Evolutionary conservation across 1,284 basidiomycete species (phyloP), one percentile per base, ranked within the genome.

Genomic region (Sutorius eximius): DNA sequence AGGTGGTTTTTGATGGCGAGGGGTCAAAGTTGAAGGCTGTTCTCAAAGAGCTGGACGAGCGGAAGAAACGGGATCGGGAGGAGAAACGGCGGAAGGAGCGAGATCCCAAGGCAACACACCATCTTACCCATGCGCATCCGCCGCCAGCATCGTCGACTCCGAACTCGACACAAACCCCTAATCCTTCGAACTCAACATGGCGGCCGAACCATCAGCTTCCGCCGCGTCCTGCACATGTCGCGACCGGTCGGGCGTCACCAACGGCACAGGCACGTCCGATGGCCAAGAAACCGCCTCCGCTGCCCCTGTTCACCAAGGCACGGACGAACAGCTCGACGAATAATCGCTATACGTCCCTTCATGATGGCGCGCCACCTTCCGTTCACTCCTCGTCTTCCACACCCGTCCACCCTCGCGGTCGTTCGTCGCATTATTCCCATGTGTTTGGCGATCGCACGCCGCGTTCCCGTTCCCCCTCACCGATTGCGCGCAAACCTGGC

Each of bases 1-100:
- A 75, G 22, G 85, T 82, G 0, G 80, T 86, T 20, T 75, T 86
- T 50, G 87, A 90, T 64, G 80, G 80, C 0, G 84, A 87, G 57
- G 82, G 82, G 12, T 69, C 73, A 61, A 77, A 77, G 59, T 61
- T 87, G 59, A 80, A 77, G 57, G 83, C 83, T 5, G 78, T 87
- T 36, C 59, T 87, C 66, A 81, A 76, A 60, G 82, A 85, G 68
- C 61, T 87, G 58, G 83, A 86, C 11, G 80, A 79, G 43, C 72
- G 77, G 60, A 78, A 77, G 67, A 77, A 74, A 63, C 67, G 73
- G 48, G 80, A 82, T 53, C 71, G 73, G 58, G 77, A 83, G 58
- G 79, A 80, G 66, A 79, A 75, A 68, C 64, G 73, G 63, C 71
- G 72, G 63, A 70, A 60, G 57, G 71, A 73, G 56, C 69, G 71